Evolutionary conservation across 2,329 filamentous ascomycete genomes (phyloP).

Genomic region (Arthrobotrys megalospora): DNA sequence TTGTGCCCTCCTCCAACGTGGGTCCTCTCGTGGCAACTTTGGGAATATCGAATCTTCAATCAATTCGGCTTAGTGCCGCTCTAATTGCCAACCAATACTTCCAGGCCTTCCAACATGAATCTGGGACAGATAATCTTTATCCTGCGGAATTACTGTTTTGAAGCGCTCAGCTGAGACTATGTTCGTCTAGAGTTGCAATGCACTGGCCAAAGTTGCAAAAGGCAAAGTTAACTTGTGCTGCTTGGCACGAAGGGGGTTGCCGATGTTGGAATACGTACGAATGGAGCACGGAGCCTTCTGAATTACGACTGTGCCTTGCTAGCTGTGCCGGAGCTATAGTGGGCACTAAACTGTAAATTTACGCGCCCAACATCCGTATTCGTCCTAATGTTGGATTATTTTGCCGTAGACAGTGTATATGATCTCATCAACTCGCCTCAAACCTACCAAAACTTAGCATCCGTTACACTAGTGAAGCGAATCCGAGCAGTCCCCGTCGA

Average conservation of each 20-base stretch:
- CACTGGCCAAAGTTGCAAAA: constrained; percentile 55
- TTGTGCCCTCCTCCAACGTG: constrained; percentile 49
- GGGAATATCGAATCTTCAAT: constrained; percentile 38
- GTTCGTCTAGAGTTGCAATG: constrained; percentile 58
- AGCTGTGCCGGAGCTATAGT: constrained; percentile 32
- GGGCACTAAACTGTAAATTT: constrained; percentile 31
- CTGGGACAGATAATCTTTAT: constrained; percentile 24
- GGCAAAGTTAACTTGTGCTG: constrained; percentile 45
- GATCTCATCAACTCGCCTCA: constrained; percentile 55
- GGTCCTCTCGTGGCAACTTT: constrained; percentile 26
- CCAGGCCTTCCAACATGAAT: constrained; percentile 20
- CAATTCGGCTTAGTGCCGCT: constrained; percentile 31
- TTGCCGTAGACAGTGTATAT: constrained; percentile 45
- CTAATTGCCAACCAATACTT: constrained; percentile 38
- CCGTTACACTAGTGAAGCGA: constrained; percentile 53
- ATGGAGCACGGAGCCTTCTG: constrained; percentile 14
- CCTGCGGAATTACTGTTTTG: constrained; percentile 28
- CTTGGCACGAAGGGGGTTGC: constrained; percentile 48
- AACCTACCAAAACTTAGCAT: constrained; percentile 47
- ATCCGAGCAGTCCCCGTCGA: constrained; percentile 38
- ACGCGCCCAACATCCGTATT: constrained; percentile 53
- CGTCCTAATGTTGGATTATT: constrained; percentile 44
- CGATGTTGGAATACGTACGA: constrained; percentile 49
- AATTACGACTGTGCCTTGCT: constrained; percentile 20
- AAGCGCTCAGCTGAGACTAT: constrained; percentile 60